A percentile compares a stretch with the other conserved stretches of the same genome.
Evolutionary conservation across 2,329 filamentous ascomycete species (phyloP).

Genomic region (Colletotrichum agaves): DNA sequence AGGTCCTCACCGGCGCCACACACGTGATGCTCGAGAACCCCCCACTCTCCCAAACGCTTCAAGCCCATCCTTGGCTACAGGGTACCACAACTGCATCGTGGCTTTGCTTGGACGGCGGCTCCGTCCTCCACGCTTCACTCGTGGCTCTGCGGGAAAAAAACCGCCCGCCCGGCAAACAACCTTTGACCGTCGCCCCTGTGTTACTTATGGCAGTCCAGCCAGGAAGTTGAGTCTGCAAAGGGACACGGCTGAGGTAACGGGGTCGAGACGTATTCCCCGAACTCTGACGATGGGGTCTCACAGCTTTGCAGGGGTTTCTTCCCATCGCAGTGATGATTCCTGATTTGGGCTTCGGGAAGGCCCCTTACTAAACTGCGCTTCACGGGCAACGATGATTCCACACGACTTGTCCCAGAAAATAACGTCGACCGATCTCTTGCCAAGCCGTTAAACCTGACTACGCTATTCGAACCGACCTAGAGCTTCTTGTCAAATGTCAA

Average conservation of each 20-base stretch:
- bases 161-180: background rate
- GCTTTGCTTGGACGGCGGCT: background rate
- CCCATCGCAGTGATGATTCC: too few relatives aligned
- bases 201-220: too few relatives aligned
- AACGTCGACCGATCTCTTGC: too few relatives aligned
- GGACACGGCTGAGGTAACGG: background rate
- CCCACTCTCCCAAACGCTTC: background rate
- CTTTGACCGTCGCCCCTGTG: background rate
- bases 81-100: background rate
- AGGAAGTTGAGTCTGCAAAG: too few relatives aligned
- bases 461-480: too few relatives aligned
- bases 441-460: too few relatives aligned
- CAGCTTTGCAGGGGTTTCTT: background rate
- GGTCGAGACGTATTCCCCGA: background rate
- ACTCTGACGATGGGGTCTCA: background rate
- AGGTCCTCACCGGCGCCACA: slow-evolving; percentile 1
- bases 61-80: background rate
- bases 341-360: too few relatives aligned
- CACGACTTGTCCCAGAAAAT: too few relatives aligned
- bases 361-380: too few relatives aligned
- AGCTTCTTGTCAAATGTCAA: too few relatives aligned
- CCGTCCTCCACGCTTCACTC: background rate
- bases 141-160: too few relatives aligned
- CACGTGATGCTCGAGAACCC: background rate
- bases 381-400: too few relatives aligned